Evolutionary conservation across 805 yeast species (phyloP), one percentile per base, ranked within the genome.

Genomic region (Lachancea fermentati): DNA sequence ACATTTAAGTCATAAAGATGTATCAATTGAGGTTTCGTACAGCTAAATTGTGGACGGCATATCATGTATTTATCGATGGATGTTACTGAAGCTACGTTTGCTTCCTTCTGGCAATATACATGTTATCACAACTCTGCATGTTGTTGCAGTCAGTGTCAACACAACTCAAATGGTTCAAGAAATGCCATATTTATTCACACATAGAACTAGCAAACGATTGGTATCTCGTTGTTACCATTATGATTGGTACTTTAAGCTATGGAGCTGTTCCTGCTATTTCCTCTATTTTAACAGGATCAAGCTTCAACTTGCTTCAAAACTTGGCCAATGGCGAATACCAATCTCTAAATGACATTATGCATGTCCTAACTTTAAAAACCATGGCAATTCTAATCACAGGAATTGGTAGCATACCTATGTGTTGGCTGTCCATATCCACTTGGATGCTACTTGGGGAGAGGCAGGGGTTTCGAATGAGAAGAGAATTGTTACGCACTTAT

Each of bases 401-500:
- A 24, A 65, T 67, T 1, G 76, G 71, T 1, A 56, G 71, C 9
- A 53, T 72, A 5, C 50, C 73, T 0, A 44, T 68, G 3, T 60
- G 66, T 33, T 79, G 87, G 81, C 32, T 69, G 0, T 76, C 81
- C 3, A 69, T 83, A 5, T 54, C 71, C 1, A 50, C 68, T 0
- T 88, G 94, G 85, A 73, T 79, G 72, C 50, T 63, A 5, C 65
- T 83, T 33, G 96, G 95, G 5, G 95, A 85, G 58, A 62, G 66
- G 9, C 87, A 82, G 47, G 85, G 79, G 34, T 49, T 65, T 7
- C 63, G 81, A 34, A 78, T 81, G 0, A 67, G 96, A 42, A 37
- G 46, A 2, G 36, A 45, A 3, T 44, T 86, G 3, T 72, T 74
- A 36, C 37, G 50, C 1, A 63, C 72, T 1, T 60, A 82, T 19